Evolutionary conservation across 768 basidiomycete species (phyloP), one percentile per base, ranked within the genome.

Genomic region (Termitomyces sp.): DNA sequence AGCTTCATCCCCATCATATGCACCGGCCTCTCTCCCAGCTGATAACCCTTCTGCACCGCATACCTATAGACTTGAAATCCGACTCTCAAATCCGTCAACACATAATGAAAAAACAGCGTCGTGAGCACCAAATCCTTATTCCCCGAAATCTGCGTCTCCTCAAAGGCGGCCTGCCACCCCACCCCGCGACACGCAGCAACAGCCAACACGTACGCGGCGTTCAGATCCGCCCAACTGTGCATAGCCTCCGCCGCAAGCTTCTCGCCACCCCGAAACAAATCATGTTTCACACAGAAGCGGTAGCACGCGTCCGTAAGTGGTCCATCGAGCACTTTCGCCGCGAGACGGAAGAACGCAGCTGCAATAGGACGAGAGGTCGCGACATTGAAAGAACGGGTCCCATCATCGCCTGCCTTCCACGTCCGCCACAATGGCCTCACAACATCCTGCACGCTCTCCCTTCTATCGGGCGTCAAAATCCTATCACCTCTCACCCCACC

Each of bases 311-410:
- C 64, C 34, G 69, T 65, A 11, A 84, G 60, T 9, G 64, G 57
- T 0, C 53, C 61, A 51, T 83, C 79, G 5, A 57, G 61, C 6
- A 74, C 65, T n/a, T 63, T 55, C 15, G 66, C 71, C 8, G 80
- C 72, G 32, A 82, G 61, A 43, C 69, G 76, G 30, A 84, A 65
- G 61, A 84, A 81, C 1, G 77, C 65, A 6, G 71, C 66, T 5
- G 72, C 58, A 35, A 80, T 66, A 8, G 70, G 68, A 21, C 72
- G 73, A n/a, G 70, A 64, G 7, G 79, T 66, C 2, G 62, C 54
- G 12, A 56, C 35, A 19, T 56, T 46, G 2, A 56, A 17, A 6
- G 65, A 63, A 24, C 55, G 60, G 37, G 53, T 32, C 8, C 43
- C 28, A 12, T 45, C 30, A 11, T 60, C 53, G 46, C 55, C 40